These are phyloP conservation scores for Martiniozyma abietophila DNA, from an alignment of 805 yeast species.

Conservation along the genomic window DNA sequence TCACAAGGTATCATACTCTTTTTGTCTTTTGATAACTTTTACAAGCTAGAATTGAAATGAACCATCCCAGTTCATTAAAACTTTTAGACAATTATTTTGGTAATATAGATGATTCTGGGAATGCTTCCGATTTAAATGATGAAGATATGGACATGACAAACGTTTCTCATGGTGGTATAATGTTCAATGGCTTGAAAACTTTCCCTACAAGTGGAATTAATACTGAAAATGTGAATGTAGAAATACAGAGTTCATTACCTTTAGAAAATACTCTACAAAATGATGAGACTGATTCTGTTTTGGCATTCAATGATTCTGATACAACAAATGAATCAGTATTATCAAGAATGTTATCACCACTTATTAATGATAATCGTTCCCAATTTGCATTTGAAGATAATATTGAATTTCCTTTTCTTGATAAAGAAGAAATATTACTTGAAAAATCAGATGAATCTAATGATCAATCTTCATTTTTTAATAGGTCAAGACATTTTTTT, in stretches of 20 bases:
- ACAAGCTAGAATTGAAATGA: too few relatives aligned
- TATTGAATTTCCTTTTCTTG: conserved; percentile 6
- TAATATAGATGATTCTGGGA: too few relatives aligned
- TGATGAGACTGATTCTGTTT: too few relatives aligned
- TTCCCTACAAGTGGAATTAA: conserved; percentile 8
- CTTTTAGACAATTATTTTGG: too few relatives aligned
- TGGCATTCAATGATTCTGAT: background rate
- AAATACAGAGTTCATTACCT: too few relatives aligned
- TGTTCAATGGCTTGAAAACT: conserved; percentile 8
- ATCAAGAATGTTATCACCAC: conserved; percentile 4
- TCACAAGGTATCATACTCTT: too few relatives aligned
- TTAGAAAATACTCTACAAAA: too few relatives aligned
- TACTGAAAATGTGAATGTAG: conserved; percentile 8
- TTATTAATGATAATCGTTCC: background rate
- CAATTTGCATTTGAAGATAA: background rate
- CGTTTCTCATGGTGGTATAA: too few relatives aligned
- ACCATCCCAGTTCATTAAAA: too few relatives aligned
- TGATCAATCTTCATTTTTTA: conserved; percentile 25
- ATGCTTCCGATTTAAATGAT: too few relatives aligned
- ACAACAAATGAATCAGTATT: conserved; percentile 6
- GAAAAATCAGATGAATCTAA: conserved; percentile 22
- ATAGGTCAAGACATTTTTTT: conserved; percentile 57
- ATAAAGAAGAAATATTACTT: conserved; percentile 14
- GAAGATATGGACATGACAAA: too few relatives aligned
- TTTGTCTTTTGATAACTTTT: too few relatives aligned